Evolutionary conservation across 441 rosid genomes (phyloP), one percentile per base, ranked within the genome.

Genomic region (Pelargonium fulgidum): DNA sequence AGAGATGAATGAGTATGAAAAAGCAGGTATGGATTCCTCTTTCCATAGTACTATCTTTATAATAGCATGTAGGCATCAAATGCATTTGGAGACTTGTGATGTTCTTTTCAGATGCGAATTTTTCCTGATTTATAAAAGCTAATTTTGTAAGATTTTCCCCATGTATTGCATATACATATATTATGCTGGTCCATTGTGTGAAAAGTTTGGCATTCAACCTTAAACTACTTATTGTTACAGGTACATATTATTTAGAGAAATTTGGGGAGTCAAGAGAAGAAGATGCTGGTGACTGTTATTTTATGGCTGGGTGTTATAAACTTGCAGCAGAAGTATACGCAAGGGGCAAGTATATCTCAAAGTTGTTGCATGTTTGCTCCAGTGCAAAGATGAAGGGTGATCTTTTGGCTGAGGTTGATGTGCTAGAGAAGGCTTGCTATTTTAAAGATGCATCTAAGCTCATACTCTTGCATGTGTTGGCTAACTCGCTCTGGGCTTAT

Each of bases 251-350:
- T 69, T 24, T 80, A 75, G 85, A 82, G 41, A 73, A 73, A 52
- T 81, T 81, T 62, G 84, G 79, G 36, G 79, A 82, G 13, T 70
- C 80, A 24, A 56, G 66, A 10, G 17, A 70, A 24, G 78, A 70
- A 74, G 80, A 44, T 59, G 89, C 87, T 1, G 87, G 80, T 12
- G 83, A 82, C 39, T 85, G 87, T 66, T 82, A 83, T 72, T 39
- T 2, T 64, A 81, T 67, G 50, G 85, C 87, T n/a, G 75, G 74
- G 64, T 19, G 64, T 17, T 77, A 80, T 65, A 44, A 59, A 66
- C 68, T 48, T 62, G 88, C 88, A n/a, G 88, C 81, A 1, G 81
- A 86, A 64, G 81, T 73, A 20, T 84, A 81, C 70, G 84, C 86
- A 9, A 72, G 61, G 42, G 81, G 77, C 52, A 68, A 52, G 4